Percentiles rank a stretch among this genome's conserved stretches.
Conservation (phyloP, 179 eudicot species). For the Spinacia oleracea region DNA sequence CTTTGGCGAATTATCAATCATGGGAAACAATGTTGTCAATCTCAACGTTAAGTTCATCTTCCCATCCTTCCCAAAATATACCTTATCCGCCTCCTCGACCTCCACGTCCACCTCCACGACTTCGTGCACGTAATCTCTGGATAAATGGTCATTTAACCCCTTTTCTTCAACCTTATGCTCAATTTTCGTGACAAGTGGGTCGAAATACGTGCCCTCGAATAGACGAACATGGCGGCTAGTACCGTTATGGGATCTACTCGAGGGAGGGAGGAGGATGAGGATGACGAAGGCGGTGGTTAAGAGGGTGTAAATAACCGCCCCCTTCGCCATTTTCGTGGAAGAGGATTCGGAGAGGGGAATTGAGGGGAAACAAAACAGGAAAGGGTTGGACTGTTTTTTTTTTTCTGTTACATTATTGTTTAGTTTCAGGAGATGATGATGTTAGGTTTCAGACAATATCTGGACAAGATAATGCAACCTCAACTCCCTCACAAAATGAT, state of each 20-base stretch:
- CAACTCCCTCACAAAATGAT: background rate
- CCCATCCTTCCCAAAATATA: constrained; percentile 38
- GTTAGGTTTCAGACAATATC: background rate
- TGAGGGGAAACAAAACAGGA: background rate
- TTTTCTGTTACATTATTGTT: constrained; percentile 28
- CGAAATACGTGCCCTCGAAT: constrained; percentile 32
- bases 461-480: background rate
- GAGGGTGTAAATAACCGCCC: constrained; percentile 38
- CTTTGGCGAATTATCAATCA: constrained; percentile 36
- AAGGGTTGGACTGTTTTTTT: constrained; percentile 6
- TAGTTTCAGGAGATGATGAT: background rate
- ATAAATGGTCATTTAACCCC: background rate
- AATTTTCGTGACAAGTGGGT: constrained; percentile 35
- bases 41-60: constrained; percentile 40
- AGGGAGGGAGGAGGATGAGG: constrained; percentile 26
- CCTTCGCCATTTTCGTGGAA: constrained; percentile 41
- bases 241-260: background rate
- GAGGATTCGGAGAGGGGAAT: constrained; percentile 6
- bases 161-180: constrained; percentile 29
- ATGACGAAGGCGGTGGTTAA: constrained; percentile 41
- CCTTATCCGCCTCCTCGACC: constrained; percentile 14
- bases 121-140: constrained; percentile 8
- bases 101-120: constrained; percentile 3
- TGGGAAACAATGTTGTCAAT: constrained; percentile 41
- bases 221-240: constrained; percentile 19